Percentiles rank a stretch among this genome's conserved stretches.
phyloP scores from a whole-genome alignment of 164 flowering plant genomes.

The Tinospora cordifolia region DNA sequence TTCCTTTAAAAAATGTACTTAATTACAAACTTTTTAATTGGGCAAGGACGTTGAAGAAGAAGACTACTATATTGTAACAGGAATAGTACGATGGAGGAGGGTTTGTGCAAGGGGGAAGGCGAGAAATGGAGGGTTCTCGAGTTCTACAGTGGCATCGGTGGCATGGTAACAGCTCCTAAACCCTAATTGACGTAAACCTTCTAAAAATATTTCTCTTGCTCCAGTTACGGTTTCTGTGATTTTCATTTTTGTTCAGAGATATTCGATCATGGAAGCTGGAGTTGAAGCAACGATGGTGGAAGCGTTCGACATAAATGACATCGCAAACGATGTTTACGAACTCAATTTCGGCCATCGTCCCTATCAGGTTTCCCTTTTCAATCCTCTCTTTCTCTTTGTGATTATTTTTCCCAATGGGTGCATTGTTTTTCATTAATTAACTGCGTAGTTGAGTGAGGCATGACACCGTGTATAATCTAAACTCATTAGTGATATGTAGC shows the following conservation, averaged over 20 bases:
- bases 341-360: slow-evolving; percentile 86
- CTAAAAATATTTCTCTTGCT: too few relatives aligned
- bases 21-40: too few relatives aligned
- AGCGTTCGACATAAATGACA: slow-evolving; percentile 84
- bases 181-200: slow-evolving; percentile 7
- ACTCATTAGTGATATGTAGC: too few relatives aligned
- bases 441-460: too few relatives aligned
- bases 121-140: slow-evolving; percentile 65
- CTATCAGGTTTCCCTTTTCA: slow-evolving; percentile 38
- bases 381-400: background rate
- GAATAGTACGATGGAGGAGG: slow-evolving; percentile 7
- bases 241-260: slow-evolving; percentile 39
- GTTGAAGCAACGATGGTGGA: slow-evolving; percentile 59
- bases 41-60: too few relatives aligned
- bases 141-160: slow-evolving; percentile 96
- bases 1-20: too few relatives aligned
- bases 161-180: slow-evolving; percentile 46
- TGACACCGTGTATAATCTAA: too few relatives aligned
- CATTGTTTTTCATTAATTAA: too few relatives aligned
- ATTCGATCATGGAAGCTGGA: slow-evolving; percentile 54
- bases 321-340: slow-evolving; percentile 77
- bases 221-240: background rate
- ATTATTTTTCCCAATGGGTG: too few relatives aligned
- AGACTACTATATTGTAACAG: too few relatives aligned
- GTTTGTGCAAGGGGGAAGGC: slow-evolving; percentile 13